These are phyloP conservation scores for Symbiotaphrina buchneri DNA, from an alignment of 495 filamentous ascomycete species.

Conservation along the genomic window DNA sequence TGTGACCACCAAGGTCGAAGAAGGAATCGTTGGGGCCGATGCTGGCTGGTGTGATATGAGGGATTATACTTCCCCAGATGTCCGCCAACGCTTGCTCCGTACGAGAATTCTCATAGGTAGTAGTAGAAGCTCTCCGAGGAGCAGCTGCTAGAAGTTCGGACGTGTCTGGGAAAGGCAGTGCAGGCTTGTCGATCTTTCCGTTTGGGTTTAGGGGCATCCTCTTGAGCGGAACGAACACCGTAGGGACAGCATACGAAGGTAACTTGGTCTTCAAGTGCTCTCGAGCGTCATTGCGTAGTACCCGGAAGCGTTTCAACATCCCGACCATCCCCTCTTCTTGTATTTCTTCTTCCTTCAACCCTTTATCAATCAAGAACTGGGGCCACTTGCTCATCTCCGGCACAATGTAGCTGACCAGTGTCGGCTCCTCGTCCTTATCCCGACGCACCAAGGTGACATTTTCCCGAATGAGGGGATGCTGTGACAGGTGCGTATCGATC, in stretches of 20 bases:
- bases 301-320: constrained; percentile 37
- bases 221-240: constrained; percentile 54
- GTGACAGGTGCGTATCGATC: constrained; percentile 67
- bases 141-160: constrained; percentile 29
- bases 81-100: constrained; percentile 45
- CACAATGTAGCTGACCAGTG: constrained; percentile 76
- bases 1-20: constrained; percentile 79
- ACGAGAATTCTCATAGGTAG: constrained; percentile 17
- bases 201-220: constrained; percentile 84
- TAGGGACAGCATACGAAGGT: constrained; percentile 63
- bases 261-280: constrained; percentile 55
- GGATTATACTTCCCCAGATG: constrained; percentile 40
- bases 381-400: constrained; percentile 56
- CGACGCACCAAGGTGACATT: constrained; percentile 72
- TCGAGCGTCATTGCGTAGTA: constrained; percentile 50
- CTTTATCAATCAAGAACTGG: constrained; percentile 35
- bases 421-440: constrained; percentile 80
- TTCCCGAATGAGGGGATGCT: constrained; percentile 61
- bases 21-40: constrained; percentile 48
- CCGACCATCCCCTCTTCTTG: constrained; percentile 30
- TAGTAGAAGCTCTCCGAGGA: neutral
- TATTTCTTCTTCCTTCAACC: constrained; percentile 22
- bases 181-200: constrained; percentile 81
- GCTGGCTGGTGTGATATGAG: constrained; percentile 23
- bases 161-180: constrained; percentile 75